A percentile compares a stretch with the other conserved stretches of the same genome.
These are phyloP conservation scores for Pseudocercospora fuligena DNA, from an alignment of 2,329 filamentous ascomycete genomes.

Conservation along the genomic window DNA sequence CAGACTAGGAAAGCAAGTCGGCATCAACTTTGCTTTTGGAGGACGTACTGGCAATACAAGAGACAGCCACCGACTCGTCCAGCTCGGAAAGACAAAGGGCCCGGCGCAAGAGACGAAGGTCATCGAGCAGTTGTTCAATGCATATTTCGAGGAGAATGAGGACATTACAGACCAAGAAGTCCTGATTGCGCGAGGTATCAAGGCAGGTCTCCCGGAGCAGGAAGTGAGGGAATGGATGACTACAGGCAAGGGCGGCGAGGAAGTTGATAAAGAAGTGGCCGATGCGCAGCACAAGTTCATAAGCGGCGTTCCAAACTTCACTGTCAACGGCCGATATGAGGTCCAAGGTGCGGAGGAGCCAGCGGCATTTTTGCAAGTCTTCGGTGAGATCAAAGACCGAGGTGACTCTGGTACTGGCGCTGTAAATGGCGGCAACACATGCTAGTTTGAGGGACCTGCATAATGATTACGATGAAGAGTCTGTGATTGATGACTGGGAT, in stretches of 20 bases:
- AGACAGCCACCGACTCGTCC: conserved; percentile 77
- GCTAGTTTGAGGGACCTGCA: conserved; percentile 10
- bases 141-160: conserved; percentile 56
- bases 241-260: conserved; percentile 49
- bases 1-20: conserved; percentile 65
- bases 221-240: conserved; percentile 52
- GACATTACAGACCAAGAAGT: conserved; percentile 52
- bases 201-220: conserved; percentile 49
- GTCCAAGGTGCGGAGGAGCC: conserved; percentile 75
- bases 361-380: conserved; percentile 67
- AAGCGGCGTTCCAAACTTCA: conserved; percentile 75
- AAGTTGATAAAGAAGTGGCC: conserved; percentile 54
- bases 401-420: conserved; percentile 11
- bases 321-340: conserved; percentile 69
- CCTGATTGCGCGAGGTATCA: conserved; percentile 47
- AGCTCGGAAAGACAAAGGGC: conserved; percentile 66
- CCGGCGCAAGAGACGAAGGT: conserved; percentile 62
- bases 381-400: conserved; percentile 62
- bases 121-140: conserved; percentile 66
- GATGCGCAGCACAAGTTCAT: conserved; percentile 57
- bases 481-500: neutral
- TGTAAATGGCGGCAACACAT: conserved; percentile 26
- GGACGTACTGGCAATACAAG: conserved; percentile 77
- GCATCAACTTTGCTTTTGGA: conserved; percentile 73
- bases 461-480: neutral